Evolutionary conservation across 768 basidiomycete genomes (phyloP).

Genomic region (Hygrocybe coccinea): DNA sequence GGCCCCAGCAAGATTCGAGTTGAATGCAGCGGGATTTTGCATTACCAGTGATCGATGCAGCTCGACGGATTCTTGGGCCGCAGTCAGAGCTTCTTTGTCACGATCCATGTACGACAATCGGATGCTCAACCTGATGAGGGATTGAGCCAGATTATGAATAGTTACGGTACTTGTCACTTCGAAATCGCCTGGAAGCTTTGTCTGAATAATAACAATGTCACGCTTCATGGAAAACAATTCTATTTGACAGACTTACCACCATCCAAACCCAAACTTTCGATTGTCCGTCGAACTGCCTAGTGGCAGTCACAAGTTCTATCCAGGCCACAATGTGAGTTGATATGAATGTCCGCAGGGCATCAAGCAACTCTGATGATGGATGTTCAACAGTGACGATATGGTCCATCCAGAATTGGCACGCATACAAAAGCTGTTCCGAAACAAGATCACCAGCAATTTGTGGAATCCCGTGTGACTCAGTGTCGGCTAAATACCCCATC

Average conservation of each 20-base stretch:
- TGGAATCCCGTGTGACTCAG: too few relatives aligned
- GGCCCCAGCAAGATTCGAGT: too few relatives aligned
- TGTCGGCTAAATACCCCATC: not conserved
- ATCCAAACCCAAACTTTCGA: not conserved
- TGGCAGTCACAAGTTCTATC: slow-evolving; percentile 1
- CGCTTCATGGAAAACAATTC: not conserved
- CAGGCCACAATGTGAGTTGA: not conserved
- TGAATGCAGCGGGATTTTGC: too few relatives aligned
- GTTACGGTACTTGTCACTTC: not conserved
- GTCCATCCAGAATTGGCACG: slow-evolving; percentile 2
- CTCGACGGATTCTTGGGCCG: too few relatives aligned
- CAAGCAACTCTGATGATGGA: not conserved
- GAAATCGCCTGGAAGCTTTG: not conserved
- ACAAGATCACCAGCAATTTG: too few relatives aligned
- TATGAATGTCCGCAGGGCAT: slow-evolving; percentile 1
- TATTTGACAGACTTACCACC: not conserved
- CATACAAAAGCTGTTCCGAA: too few relatives aligned
- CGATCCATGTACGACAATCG: not conserved
- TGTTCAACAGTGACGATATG: not conserved
- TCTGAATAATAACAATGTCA: not conserved
- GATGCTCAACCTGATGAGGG: slow-evolving; percentile 4
- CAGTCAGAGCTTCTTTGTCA: slow-evolving; percentile 8
- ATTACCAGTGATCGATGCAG: too few relatives aligned
- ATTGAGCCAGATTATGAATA: slow-evolving; percentile 1
- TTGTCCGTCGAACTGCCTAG: not conserved